Base-by-base conservation (phyloP, 2,329 filamentous ascomycete species). In the Fusarium haematococcum region DNA sequence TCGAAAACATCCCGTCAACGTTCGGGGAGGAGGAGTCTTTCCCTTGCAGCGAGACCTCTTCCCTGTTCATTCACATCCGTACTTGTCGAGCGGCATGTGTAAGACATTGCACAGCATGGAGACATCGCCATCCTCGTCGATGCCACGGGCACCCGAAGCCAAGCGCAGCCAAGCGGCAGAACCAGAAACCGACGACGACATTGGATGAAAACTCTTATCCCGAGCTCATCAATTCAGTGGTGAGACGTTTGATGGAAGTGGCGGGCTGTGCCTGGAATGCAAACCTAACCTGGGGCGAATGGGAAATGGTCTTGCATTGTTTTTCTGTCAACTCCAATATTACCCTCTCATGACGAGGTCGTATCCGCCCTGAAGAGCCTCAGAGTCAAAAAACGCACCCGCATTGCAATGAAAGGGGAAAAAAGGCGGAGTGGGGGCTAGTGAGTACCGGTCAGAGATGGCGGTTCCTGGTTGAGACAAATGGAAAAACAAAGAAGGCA, bases 231-330 rank as follows among this genome's bases (percentile, higher is more conserved):
- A 56, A 58, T 66, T 41, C 45, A 20, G 45, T 58, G 41, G 65
- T 75, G 70, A 75, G 69, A 77, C 70, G 27, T 69, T 33, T 18
- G 27, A 60, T 60, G 48, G 27, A 67, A 39, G 64, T 70, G 69
- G 75, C 39, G 54, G 64, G 59, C 66, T 70, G 69, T 59, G 16
- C 45, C 39, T 63, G 67, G 69, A 75, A 77, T 73, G 74, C 43
- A 50, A 54, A 54, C 43, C 43, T 25, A 50, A 30, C 48, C 16
- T 52, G 10, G 41, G 9, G 39, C 32, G 57, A 45, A 33, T 35
- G 32, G 45, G 23, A 41, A 67, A 63, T 27, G 20, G 39, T 27
- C 68, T 48, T 66, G 23, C 16, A 69, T 68, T 71, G 59, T 62
- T 70, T 66, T 64, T 41, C 16, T 39, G 35, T 41, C 52, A 68